Base-by-base conservation (phyloP, 768 basidiomycete species). In the Terana coerulea region DNA sequence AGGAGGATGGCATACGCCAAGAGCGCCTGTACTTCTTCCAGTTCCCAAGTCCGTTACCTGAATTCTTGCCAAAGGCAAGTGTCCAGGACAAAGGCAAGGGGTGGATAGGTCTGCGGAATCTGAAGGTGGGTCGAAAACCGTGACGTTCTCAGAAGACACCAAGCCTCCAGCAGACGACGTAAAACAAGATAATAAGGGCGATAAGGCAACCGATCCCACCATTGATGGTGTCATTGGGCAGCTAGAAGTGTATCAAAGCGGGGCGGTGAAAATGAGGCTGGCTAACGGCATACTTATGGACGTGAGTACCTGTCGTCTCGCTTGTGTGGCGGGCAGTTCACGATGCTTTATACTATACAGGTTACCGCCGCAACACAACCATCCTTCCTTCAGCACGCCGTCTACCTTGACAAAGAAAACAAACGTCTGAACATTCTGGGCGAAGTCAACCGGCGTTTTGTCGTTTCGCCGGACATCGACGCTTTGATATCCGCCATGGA, bases 341-440 rank as follows among this genome's bases (percentile, higher is more conserved):
- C 15, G 3, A 45, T n/a, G n/a, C n/a, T n/a, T n/a, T 22, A 46
- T 22, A 5, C 17, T 22, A 24, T 37, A 30, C 60, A 91, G 93
- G 85, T 95, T 28, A 81, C 79, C 15, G 82, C 87, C 9, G 90
- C 86, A 7, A 91, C 89, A 1, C 87, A 86, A 49, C 83, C 91
- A 1, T 88, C 91, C 0, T 95, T 95, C 67, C 76, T 95, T 2
- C 91, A 95, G 64, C 91, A 95, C 50, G 87, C 88, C 5, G 85
- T 90, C 17, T 77, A 84, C 59, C 62, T 95, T 25, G 84, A 95
- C 64, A 61, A 69, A 46, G 68, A 68, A 33, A 69, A 74, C 17
- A 86, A 86, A 59, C 73, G 72, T 22, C 68, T 92, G 19, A 75
- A 75, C 31, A 82, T 94, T 3, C 72, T 97, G 0, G 94, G 93